phyloP scores from a whole-genome alignment of 805 yeast genomes.

The Candida loeiensis region DNA sequence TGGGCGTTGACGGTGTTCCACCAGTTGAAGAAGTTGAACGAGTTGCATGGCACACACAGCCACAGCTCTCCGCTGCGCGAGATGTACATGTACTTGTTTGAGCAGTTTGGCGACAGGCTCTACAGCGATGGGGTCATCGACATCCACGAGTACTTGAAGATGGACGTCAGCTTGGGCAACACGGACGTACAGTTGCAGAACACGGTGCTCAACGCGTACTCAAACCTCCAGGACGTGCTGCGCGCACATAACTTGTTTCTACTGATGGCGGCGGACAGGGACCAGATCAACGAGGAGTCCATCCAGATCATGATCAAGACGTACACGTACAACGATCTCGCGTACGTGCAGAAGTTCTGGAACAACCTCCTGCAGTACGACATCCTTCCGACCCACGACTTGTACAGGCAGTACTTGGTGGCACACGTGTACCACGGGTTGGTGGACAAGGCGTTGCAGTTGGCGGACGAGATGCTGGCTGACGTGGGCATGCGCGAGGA shows the following conservation, averaged over 20 bases:
- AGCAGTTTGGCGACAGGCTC: constrained; percentile 53
- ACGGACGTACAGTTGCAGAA: constrained; percentile 59
- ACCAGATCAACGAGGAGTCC: constrained; percentile 60
- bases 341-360: constrained; percentile 62
- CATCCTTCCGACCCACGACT: constrained; percentile 48
- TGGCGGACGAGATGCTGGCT: constrained; percentile 47
- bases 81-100: constrained; percentile 58
- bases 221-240: constrained; percentile 52
- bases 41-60: constrained; percentile 40
- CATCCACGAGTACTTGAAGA: constrained; percentile 58
- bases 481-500: constrained; percentile 44
- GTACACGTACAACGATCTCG: constrained; percentile 50
- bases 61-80: constrained; percentile 37
- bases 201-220: constrained; percentile 60
- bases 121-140: constrained; percentile 66
- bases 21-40: constrained; percentile 52
- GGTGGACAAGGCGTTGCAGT: constrained; percentile 51
- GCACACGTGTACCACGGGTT: constrained; percentile 69
- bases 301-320: constrained; percentile 65
- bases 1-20: constrained; percentile 62
- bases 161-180: constrained; percentile 51
- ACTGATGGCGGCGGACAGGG: constrained; percentile 52
- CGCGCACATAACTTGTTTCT: constrained; percentile 60
- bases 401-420: constrained; percentile 58
- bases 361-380: constrained; percentile 51